Conservation (phyloP, 352 stramenopile species). For the Globisporangium cylindrosporum region DNA sequence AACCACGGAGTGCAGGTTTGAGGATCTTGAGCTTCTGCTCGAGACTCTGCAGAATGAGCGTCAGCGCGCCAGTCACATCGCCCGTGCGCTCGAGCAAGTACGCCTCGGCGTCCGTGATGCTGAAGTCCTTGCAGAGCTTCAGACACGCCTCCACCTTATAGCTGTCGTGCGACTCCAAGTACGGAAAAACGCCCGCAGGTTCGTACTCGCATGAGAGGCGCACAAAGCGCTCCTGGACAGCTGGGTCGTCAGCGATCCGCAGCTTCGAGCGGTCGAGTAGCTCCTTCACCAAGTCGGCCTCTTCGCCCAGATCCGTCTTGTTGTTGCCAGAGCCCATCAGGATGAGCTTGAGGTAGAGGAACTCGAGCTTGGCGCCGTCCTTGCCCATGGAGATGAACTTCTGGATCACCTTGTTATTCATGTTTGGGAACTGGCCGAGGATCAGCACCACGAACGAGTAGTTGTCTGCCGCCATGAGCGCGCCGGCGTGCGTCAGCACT, state of each 20-base stretch:
- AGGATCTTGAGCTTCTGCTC: constrained; percentile 92
- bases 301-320: constrained; percentile 56
- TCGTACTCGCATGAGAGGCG: constrained; percentile 78
- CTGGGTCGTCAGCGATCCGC: constrained; percentile 75
- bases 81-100: constrained; percentile 93
- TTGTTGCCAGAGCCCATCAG: constrained; percentile 57
- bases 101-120: constrained; percentile 84
- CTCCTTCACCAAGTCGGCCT: constrained; percentile 76
- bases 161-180: constrained; percentile 81
- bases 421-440: constrained; percentile 78
- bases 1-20: constrained; percentile 79
- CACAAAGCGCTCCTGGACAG: constrained; percentile 83
- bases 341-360: constrained; percentile 76
- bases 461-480: constrained; percentile 88
- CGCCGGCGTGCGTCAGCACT: constrained; percentile 65
- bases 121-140: constrained; percentile 82
- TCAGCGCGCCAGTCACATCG: constrained; percentile 91
- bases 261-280: constrained; percentile 79
- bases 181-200: constrained; percentile 70
- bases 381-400: constrained; percentile 83
- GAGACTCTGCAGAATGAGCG: constrained; percentile 91
- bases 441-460: constrained; percentile 88
- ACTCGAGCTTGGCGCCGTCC: constrained; percentile 72
- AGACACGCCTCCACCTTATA: constrained; percentile 87
- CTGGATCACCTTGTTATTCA: constrained; percentile 86